Base-by-base conservation (phyloP, 495 filamentous ascomycete genomes). In the Penicilliopsis zonata region DNA sequence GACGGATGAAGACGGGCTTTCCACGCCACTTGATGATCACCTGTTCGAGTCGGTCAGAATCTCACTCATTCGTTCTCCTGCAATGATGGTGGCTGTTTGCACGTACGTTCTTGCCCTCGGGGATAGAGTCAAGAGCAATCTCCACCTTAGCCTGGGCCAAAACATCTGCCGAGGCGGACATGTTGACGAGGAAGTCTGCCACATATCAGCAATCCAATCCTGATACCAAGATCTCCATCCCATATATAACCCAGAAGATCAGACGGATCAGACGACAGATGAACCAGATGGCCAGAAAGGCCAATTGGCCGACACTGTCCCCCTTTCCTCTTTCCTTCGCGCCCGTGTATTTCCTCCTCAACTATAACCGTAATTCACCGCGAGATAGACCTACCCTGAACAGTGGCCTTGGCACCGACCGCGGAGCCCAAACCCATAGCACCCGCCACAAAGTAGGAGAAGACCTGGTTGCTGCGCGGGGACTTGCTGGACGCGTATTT, bases 1-100 rank as follows among this genome's bases (percentile, higher is more conserved):
- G 92, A 57, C 92, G 88, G 76, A 99, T 86, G 74, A 99, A 96
- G 59, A 99, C 84, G 57, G 92, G 92, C 78, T 99, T 99, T 54
- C 92, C 92, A 67, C 92, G 80, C 92, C 92, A 99, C 72, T 99
- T 99, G 73, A 99, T 88, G 62, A 96, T 92, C 58, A 96, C 81
- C 84, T 92, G 46, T 52, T 35, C 34, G 27, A 28, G 18, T 25
- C 6, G 19, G 36, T 48, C 22, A 48, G 45, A 21, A 4, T 7
- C n/a, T n/a, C n/a, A n/a, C n/a, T n/a, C n/a, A n/a, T n/a, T n/a
- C n/a, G n/a, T n/a, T n/a, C n/a, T n/a, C n/a, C n/a, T n/a, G n/a
- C n/a, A n/a, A n/a, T n/a, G n/a, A n/a, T n/a, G n/a, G n/a, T n/a
- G n/a, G n/a, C n/a, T n/a, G n/a, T n/a, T n/a, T n/a, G n/a, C n/a